Base-by-base conservation (phyloP, 345 rosid species). In the Rhizophora apiculata region DNA sequence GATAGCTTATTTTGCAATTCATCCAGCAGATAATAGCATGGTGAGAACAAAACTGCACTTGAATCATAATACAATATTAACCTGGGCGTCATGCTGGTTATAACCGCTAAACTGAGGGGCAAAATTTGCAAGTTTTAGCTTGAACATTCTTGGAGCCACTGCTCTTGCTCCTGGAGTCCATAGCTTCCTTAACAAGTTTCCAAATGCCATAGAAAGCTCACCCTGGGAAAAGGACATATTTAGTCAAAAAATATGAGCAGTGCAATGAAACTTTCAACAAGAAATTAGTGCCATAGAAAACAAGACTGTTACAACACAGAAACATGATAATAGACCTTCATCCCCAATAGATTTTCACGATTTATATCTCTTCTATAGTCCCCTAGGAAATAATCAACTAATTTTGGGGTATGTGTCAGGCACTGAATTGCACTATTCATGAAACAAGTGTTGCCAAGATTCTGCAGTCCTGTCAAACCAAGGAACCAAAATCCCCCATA, bases 361-460 rank as follows among this genome's bases (percentile, higher is more conserved):
- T 92, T 95, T 80, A 92, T 90, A 76, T 92, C 99, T 85, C 71
- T 83, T 60, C 68, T 76, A 77, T 90, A 90, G 64, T 90, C 96
- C 80, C 90, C 93, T 43, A 88, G 91, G 72, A 95, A 90, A 83
- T 86, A 95, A 75, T 90, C 91, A 72, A 95, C 87, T 31, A 95
- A 93, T 88, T 84, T 88, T 67, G 94, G 94, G 58, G 94, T 92
- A 82, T 90, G 97, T 10, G 90, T 92, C 80, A 95, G 84, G 89
- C 98, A 95, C 79, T 95, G 99, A 72, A 92, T 85, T 69, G 94
- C 82, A 63, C 97, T 95, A 75, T 95, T 95, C 98, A 95, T 89
- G 82, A 95, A 92, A 72, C 99, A 95, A 63, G 99, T 95, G 74
- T 92, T 92, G 79, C 97, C 97, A 65, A 95, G 92, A 82, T 95